Evolutionary conservation across 345 rosid species (phyloP), one percentile per base, ranked within the genome.

Genomic region (Camelina neglecta): DNA sequence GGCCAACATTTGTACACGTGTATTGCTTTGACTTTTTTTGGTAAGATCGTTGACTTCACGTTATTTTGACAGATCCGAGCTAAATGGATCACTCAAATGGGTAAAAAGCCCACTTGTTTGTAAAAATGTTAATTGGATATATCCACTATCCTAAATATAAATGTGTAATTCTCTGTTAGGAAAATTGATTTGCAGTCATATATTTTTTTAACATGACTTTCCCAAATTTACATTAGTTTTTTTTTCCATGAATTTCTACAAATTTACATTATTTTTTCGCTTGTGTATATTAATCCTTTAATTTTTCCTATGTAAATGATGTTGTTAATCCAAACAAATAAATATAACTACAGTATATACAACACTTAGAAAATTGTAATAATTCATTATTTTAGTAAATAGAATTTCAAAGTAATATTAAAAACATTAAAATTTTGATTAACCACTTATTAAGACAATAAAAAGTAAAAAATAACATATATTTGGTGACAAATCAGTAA

Each of bases 1-100:
- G 65, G 39, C 39, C n/a, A 8, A 7, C 15, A 26, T 24, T 55
- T 12, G 20, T 56, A 59, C 64, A 59, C 64, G 45, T 59, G 45
- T 36, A 1, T 0, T 18, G 0, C 5, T 58, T 60, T 60, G 65
- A 38, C 29, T 18, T 36, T 5, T 60, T 20, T 35, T 35, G 38
- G 16, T 3, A 5, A 21, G 5, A 38, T 38, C 16, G 16, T 60
- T 60, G 65, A 60, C 65, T 20, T 38, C 9, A 9, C 5, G 2
- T 60, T 2, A 2, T 35, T 35, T 26, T 59, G 24, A 16, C 7
- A 35, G 15, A 59, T 36, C 42, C 26, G 64, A 18, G 29, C 15
- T 5, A 5, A 60, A 36, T 5, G 47, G 47, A 38, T 2, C 24
- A 56, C 16, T 59, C 64, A 36, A 59, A 36, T 36, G 26, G 63